phyloP scores from a whole-genome alignment of 805 yeast genomes.

The Kluyveromyces lactis region DNA sequence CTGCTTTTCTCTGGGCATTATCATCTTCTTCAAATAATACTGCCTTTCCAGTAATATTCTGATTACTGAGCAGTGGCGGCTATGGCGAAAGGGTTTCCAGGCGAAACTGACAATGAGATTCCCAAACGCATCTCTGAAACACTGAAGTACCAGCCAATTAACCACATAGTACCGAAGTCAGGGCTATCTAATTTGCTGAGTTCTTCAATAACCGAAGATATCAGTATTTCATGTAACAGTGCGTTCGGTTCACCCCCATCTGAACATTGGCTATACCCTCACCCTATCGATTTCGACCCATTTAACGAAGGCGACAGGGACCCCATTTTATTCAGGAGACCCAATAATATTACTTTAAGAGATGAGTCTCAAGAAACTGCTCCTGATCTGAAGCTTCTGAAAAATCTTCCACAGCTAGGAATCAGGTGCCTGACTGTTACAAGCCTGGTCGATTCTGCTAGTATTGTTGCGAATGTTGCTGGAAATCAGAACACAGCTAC shows the following conservation, averaged over 20 bases:
- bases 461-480: not conserved
- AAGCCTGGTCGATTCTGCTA: not conserved
- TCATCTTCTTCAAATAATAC: no score
- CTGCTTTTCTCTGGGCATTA: no score
- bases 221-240: not conserved
- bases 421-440: not conserved
- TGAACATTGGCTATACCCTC: constrained; percentile 2
- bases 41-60: no score
- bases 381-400: not conserved
- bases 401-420: not conserved
- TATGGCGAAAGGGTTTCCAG: constrained; percentile 23
- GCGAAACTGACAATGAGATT: constrained; percentile 17
- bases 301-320: constrained; percentile 4
- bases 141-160: constrained; percentile 19
- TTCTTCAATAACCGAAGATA: constrained; percentile 5
- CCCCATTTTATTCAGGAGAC: constrained; percentile 14
- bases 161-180: constrained; percentile 24
- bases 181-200: constrained; percentile 13
- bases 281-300: constrained; percentile 6
- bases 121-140: constrained; percentile 24
- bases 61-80: constrained; percentile 20
- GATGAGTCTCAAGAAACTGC: not conserved
- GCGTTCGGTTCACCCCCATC: constrained; percentile 7
- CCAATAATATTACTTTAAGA: constrained; percentile 4
- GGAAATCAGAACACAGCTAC: not conserved